phyloP scores from a whole-genome alignment of 441 rosid species.

The Brassica balearica region DNA sequence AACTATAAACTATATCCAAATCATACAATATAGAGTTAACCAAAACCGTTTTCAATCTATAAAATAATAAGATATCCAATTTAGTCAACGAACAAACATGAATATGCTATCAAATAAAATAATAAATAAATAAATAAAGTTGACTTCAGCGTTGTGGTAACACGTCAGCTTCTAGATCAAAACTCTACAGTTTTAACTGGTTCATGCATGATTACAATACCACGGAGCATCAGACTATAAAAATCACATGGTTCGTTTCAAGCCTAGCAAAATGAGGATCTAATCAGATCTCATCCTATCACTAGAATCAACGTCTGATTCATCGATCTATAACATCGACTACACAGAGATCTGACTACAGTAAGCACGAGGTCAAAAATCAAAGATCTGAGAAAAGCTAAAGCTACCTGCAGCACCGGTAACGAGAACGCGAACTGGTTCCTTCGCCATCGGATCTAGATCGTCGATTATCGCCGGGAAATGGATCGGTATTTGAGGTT shows the following conservation, averaged over 20 bases:
- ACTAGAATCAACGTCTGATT: background rate
- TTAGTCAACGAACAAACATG: conserved; percentile 4
- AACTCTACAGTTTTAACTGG: background rate
- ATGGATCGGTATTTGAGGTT: conserved; percentile 11
- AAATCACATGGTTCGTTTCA: background rate
- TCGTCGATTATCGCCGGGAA: conserved; percentile 37
- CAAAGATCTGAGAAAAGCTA: conserved; percentile 5
- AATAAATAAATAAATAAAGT: background rate
- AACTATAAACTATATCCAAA: background rate
- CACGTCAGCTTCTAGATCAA: conserved; percentile 7
- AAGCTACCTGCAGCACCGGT: conserved; percentile 49
- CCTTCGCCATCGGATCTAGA: conserved; percentile 49
- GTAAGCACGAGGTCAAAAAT: background rate
- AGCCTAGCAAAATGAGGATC: conserved; percentile 16
- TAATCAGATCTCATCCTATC: conserved; percentile 25
- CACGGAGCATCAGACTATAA: background rate
- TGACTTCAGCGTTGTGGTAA: conserved; percentile 20
- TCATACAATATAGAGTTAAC: conserved; percentile 2
- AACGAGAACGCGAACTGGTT: conserved; percentile 51
- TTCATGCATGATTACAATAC: no score
- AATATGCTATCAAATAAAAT: background rate
- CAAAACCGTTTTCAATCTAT: background rate
- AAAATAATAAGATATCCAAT: background rate
- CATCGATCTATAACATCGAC: background rate
- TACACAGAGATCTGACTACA: conserved; percentile 15